Conservation (phyloP, 1,139 yeast genomes). For the Protomyces inouyei region DNA sequence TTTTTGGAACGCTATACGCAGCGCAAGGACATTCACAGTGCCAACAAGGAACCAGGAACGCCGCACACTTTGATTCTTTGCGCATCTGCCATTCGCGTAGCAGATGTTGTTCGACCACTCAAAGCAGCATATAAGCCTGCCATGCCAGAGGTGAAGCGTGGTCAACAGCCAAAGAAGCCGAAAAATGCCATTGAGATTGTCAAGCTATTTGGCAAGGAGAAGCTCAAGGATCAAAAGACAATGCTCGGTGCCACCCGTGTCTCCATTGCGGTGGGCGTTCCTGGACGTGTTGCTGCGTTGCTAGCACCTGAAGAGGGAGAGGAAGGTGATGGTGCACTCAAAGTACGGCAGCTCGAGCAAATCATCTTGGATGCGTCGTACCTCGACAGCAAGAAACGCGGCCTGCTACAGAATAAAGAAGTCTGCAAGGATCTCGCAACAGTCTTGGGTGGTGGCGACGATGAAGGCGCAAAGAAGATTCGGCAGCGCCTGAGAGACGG, state of each 20-base stretch:
- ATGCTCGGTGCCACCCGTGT: slow-evolving; percentile 1
- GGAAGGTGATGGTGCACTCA: background rate
- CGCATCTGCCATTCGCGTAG: slow-evolving; percentile 23
- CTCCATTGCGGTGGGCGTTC: slow-evolving; percentile 18
- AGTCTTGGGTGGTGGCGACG: background rate
- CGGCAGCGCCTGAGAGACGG: background rate
- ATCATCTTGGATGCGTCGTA: slow-evolving; percentile 8
- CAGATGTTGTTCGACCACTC: slow-evolving; percentile 14
- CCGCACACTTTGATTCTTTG: slow-evolving; percentile 17
- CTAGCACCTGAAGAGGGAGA: background rate
- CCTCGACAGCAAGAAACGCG: slow-evolving; percentile 16
- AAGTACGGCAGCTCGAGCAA: slow-evolving; percentile 14
- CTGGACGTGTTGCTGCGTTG: slow-evolving; percentile 13
- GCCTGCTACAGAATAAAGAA: slow-evolving; percentile 10
- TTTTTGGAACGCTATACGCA: background rate
- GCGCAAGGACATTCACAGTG: slow-evolving; percentile 5
- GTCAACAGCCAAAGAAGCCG: background rate
- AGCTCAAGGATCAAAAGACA: background rate
- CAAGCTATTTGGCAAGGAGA: slow-evolving; percentile 21
- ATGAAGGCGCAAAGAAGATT: background rate
- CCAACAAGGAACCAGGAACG: slow-evolving; percentile 10
- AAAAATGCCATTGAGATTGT: background rate
- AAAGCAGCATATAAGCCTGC: background rate
- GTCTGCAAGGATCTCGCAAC: slow-evolving; percentile 3
- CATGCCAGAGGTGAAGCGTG: background rate